These are phyloP conservation scores for Wickerhamomyces sp. DNA, from an alignment of 1,139 yeast species.

Conservation along the genomic window DNA sequence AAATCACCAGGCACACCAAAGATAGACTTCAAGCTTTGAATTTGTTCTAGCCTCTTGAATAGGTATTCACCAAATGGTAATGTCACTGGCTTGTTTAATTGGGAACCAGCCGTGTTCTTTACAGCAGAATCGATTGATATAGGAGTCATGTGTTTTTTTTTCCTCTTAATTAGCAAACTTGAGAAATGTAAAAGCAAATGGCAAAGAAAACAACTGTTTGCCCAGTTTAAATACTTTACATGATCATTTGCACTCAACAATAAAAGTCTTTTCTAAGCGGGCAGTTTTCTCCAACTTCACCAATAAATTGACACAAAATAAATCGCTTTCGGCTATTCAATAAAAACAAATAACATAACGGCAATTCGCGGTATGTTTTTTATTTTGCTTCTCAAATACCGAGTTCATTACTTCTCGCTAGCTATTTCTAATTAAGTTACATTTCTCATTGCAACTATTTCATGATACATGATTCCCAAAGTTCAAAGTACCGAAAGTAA, in stretches of 20 bases:
- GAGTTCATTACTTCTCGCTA: no score
- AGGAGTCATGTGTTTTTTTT: constrained; percentile 5
- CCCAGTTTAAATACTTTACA: neutral
- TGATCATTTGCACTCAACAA: neutral
- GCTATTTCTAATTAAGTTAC: no score
- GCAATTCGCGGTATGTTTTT: neutral
- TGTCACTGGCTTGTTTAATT: neutral
- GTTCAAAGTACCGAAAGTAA: no score
- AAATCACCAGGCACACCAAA: constrained; percentile 57
- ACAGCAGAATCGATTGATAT: constrained; percentile 1
- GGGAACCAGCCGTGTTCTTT: neutral
- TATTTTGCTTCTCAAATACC: neutral
- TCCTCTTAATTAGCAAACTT: no score
- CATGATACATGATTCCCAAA: no score
- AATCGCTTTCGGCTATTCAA: constrained; percentile 1
- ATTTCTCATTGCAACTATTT: no score
- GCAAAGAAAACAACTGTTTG: neutral
- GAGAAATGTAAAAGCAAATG: no score
- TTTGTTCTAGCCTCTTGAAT: constrained; percentile 42
- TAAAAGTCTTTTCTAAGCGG: neutral
- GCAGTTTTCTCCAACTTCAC: neutral
- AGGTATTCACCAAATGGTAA: constrained; percentile 47
- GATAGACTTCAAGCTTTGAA: constrained; percentile 31
- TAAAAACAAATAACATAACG: neutral
- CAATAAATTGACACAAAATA: constrained; percentile 1